phyloP scores from a whole-genome alignment of 1,139 yeast species.

The Diutina rugosa region DNA sequence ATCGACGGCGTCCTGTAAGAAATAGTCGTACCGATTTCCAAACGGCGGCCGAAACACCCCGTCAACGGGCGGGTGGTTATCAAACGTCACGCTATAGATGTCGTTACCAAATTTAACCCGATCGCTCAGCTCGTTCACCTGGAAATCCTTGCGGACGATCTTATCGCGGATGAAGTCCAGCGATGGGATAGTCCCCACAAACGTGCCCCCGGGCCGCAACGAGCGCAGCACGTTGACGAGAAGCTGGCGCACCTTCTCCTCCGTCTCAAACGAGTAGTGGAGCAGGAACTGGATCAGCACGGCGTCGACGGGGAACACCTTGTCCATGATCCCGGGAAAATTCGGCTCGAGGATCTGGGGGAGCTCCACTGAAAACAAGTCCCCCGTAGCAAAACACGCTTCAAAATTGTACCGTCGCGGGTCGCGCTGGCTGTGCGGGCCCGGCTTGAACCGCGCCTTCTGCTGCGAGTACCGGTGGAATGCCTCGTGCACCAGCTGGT shows the following conservation, averaged over 20 bases:
- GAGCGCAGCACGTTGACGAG: conserved; percentile 67
- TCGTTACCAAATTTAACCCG: conserved; percentile 63
- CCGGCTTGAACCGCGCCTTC: conserved; percentile 21
- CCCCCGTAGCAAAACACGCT: conserved; percentile 82
- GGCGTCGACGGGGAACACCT: conserved; percentile 72
- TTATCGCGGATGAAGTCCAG: conserved; percentile 70
- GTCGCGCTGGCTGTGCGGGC: conserved; percentile 22
- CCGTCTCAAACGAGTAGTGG: conserved; percentile 89
- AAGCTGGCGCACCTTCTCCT: conserved; percentile 61
- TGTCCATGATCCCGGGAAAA: conserved; percentile 37
- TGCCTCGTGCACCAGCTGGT: conserved; percentile 79
- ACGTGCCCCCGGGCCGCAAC: conserved; percentile 68
- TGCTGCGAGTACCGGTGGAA: conserved; percentile 49
- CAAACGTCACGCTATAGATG: conserved; percentile 70
- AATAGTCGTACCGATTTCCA: conserved; percentile 77
- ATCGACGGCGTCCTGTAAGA: conserved; percentile 84
- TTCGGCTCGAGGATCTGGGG: conserved; percentile 59
- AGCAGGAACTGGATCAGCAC: conserved; percentile 86
- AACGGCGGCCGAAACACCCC: conserved; percentile 64
- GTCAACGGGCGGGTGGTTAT: conserved; percentile 57
- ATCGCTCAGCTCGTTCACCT: conserved; percentile 26
- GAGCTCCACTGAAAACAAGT: conserved; percentile 62
- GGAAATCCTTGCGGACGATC: conserved; percentile 28
- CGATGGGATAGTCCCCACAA: conserved; percentile 91
- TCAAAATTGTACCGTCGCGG: conserved; percentile 43